Conservation (phyloP, 179 eudicot genomes). For the Spinacia oleracea region DNA sequence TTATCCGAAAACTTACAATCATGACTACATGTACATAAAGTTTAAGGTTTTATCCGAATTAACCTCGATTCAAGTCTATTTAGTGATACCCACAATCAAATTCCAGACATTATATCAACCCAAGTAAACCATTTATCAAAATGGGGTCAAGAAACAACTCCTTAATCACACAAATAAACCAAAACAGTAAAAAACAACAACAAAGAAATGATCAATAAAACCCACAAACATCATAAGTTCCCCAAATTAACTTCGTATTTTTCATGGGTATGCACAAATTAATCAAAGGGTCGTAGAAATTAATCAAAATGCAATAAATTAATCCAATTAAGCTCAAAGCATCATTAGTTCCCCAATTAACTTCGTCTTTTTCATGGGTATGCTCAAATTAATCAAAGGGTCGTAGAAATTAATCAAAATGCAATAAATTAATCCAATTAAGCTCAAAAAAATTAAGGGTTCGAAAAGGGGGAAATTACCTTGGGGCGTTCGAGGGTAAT, state of each 20-base stretch:
- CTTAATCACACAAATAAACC: neutral
- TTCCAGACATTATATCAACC: neutral
- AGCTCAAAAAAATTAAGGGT: neutral
- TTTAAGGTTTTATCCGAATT: neutral
- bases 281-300: neutral
- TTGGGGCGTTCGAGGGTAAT: conserved; percentile 95
- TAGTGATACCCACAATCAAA: neutral
- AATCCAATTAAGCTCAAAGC: neutral
- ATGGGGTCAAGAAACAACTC: neutral
- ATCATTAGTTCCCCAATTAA: neutral
- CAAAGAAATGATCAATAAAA: neutral
- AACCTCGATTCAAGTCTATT: too few relatives aligned
- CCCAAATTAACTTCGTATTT: neutral
- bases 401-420: neutral
- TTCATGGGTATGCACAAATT: neutral
- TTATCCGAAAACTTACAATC: neutral
- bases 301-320: neutral
- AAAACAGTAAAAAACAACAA: neutral
- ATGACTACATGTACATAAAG: neutral
- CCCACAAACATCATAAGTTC: neutral
- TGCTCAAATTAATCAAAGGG: neutral
- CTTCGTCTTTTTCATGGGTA: neutral
- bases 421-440: neutral
- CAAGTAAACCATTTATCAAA: neutral
- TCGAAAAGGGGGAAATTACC: conserved; percentile 27